phyloP scores from a whole-genome alignment of 2,329 filamentous ascomycete species.

The Colletotrichum chrysophilum region DNA sequence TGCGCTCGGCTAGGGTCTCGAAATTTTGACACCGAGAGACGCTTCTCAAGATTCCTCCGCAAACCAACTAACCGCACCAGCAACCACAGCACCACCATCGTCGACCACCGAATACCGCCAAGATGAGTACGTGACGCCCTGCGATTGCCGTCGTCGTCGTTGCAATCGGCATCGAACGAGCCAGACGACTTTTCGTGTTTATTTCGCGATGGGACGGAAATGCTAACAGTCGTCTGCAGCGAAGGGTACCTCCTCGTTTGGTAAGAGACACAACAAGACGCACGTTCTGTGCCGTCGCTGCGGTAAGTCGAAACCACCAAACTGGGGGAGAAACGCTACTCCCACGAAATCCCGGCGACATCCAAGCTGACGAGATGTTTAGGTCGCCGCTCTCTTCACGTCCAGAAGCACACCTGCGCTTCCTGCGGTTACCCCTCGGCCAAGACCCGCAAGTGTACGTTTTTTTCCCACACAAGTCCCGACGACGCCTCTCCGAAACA shows the following conservation, averaged over 20 bases:
- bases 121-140: conserved; percentile 58
- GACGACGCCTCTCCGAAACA: not conserved
- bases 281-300: conserved; percentile 98
- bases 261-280: conserved; percentile 91
- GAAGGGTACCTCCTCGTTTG: conserved; percentile 64
- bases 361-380: conserved; percentile 18
- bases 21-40: conserved; percentile 3
- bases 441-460: conserved; percentile 99
- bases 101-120: conserved; percentile 45
- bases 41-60: conserved; percentile 13
- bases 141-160: not conserved
- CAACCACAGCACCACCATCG: conserved; percentile 23
- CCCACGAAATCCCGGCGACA: conserved; percentile 6
- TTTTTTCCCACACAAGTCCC: conserved; percentile 5
- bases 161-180: not conserved
- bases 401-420: conserved; percentile 99
- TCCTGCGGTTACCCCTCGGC: conserved; percentile 96
- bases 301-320: conserved; percentile 69
- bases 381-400: conserved; percentile 97
- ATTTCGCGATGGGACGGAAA: conserved; percentile 21
- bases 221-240: conserved; percentile 41
- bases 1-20: conserved; percentile 12
- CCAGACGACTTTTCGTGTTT: conserved; percentile 22
- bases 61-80: conserved; percentile 19
- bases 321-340: not conserved